These are phyloP conservation scores for Endothia cerciana DNA, from an alignment of 2,329 filamentous ascomycete species.

Conservation along the genomic window DNA sequence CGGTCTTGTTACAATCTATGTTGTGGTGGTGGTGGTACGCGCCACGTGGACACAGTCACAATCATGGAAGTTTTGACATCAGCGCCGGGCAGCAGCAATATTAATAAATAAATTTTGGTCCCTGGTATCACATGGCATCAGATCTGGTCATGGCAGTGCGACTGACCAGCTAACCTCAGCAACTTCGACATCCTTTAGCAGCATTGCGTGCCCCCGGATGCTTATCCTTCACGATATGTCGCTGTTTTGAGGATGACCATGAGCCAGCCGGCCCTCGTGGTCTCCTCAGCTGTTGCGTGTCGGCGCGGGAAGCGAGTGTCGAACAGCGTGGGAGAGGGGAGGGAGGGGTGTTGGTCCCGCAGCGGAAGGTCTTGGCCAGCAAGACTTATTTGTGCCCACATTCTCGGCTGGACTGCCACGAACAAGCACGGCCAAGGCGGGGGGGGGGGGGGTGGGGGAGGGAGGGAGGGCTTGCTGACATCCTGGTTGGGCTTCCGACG, in stretches of 20 bases:
- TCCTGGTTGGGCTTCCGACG: not conserved
- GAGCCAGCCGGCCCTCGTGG: not conserved
- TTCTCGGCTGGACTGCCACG: conserved; percentile 2
- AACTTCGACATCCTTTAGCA: conserved; percentile 15
- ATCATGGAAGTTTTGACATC: conserved; percentile 33
- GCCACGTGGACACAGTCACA: conserved; percentile 32
- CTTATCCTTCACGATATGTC: conserved; percentile 2
- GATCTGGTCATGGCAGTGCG: conserved; percentile 4
- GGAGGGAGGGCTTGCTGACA: conserved; percentile 2
- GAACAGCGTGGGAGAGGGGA: not conserved
- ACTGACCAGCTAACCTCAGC: conserved; percentile 4
- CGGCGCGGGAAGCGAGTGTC: too few species aligned
- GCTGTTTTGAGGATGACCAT: not conserved
- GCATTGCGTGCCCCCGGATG: not conserved
- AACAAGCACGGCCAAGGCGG: conserved; percentile 9
- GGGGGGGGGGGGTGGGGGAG: conserved; percentile 3
- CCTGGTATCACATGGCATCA: conserved; percentile 2
- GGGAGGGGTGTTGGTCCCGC: not conserved
- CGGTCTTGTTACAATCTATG: conserved; percentile 36
- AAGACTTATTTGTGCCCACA: not conserved
- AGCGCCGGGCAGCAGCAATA: conserved; percentile 11
- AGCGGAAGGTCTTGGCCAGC: not conserved
- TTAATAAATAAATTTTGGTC: conserved; percentile 7
- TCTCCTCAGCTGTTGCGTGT: not conserved
- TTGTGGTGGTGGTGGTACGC: conserved; percentile 20